Evolutionary conservation across 176 grass and related monocot species (phyloP), one percentile per base, ranked within the genome.

Genomic region (Tillandsia fasciculata): DNA sequence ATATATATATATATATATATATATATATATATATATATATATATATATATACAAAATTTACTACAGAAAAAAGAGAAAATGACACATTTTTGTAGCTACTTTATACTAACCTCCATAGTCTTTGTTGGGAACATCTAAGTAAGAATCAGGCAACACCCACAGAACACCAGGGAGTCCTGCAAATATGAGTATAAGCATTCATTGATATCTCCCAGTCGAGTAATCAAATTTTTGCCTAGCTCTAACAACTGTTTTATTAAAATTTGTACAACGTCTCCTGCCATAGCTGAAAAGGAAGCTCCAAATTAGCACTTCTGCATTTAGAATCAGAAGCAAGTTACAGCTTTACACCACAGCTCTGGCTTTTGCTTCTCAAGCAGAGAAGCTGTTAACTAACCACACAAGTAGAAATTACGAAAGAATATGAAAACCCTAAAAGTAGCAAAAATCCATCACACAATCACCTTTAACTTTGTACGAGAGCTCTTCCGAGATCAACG

Each of bases 381-480:
- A 33, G 29, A 33, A 33, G 33, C 33, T 42, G 33, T 42, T 42
- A 42, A 42, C 33, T 6, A 42, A 42, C 33, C 33, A 42, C 33
- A 42, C 33, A 5, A 42, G 33, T 42, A 42, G 33, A 7, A 42
- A 42, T 42, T 42, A 42, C 33, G 0, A 42, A 42, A 42, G 33
- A 42, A 7, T 3, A 42, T 42, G 33, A 42, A 42, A 61, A 20
- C 56, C 56, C 56, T 22, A 15, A 20, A 76, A 69, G 1, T 48
- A 70, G 3, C 14, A 72, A 80, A 33, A 33, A 86, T 48, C 1
- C 10, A 72, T 11, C 0, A 48, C 89, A 48, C 72, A 63, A 61
- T n/a, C 66, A 97, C 93, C 93, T 92, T 97, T 97, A 82, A 97
- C 81, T 92, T 92, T 97, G 79, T 97, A 85, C 1, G 93, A 97